phyloP scores from a whole-genome alignment of 352 stramenopile genomes.

The Phytophthora chlamydospora region DNA sequence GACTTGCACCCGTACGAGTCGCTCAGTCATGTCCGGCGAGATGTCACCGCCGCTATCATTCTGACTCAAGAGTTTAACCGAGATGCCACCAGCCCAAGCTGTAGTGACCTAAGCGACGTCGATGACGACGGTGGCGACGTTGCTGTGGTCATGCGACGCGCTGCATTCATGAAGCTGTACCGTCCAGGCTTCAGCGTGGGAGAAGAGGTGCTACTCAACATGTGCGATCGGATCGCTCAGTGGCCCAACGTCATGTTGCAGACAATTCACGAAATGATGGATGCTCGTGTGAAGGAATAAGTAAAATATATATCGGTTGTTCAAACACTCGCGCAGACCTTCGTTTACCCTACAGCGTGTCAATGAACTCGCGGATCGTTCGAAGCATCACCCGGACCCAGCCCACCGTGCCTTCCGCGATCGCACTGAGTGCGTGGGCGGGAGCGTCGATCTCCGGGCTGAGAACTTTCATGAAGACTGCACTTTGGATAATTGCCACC shows the following conservation, averaged over 20 bases:
- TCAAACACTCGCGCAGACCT: too few species aligned
- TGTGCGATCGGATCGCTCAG: conserved; percentile 21
- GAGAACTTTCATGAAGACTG: conserved; percentile 10
- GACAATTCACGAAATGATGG: conserved; percentile 19
- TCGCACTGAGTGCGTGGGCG: background rate
- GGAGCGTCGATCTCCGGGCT: conserved; percentile 12
- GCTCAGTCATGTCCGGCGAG: conserved; percentile 37
- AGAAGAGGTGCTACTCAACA: background rate
- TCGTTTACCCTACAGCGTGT: background rate
- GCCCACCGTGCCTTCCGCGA: conserved; percentile 7
- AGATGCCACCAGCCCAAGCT: conserved; percentile 15
- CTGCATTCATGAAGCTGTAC: conserved; percentile 28
- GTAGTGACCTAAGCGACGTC: background rate
- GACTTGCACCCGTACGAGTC: conserved; percentile 51
- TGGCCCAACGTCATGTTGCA: conserved; percentile 31
- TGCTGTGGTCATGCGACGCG: conserved; percentile 25
- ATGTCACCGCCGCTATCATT: conserved; percentile 42
- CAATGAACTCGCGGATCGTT: conserved; percentile 4
- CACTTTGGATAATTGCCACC: conserved; percentile 25
- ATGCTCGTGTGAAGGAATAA: conserved; percentile 1
- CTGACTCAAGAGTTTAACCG: conserved; percentile 22
- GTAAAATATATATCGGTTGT: too few species aligned
- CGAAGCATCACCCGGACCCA: conserved; percentile 20
- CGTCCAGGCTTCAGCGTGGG: conserved; percentile 8
- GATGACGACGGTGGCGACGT: conserved; percentile 14